Evolutionary conservation across 805 yeast genomes (phyloP).

Genomic region (Tetrapisispora fleetii): DNA sequence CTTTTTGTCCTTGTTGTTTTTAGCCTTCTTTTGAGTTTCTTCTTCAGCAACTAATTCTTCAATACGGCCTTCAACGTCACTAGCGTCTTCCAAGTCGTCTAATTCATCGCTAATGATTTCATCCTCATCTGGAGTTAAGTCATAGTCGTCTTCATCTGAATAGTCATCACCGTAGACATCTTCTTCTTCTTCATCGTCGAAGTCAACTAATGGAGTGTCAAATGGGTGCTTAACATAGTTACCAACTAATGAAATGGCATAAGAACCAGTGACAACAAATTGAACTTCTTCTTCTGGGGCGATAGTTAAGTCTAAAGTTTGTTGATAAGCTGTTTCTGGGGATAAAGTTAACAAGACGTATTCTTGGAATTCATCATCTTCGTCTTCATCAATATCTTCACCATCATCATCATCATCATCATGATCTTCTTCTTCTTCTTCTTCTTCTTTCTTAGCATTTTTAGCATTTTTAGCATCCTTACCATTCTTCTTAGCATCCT

Average conservation of each 20-base stretch:
- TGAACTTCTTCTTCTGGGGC: constrained; percentile 88
- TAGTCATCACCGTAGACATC: constrained; percentile 38
- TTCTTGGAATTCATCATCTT: constrained; percentile 73
- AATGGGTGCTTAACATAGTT: constrained; percentile 94
- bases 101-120: constrained; percentile 38
- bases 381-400: constrained; percentile 49
- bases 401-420: constrained; percentile 44
- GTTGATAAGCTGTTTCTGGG: constrained; percentile 79
- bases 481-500: constrained; percentile 35
- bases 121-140: constrained; percentile 41
- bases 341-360: constrained; percentile 81
- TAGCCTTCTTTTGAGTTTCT: constrained; percentile 31
- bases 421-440: constrained; percentile 40
- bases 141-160: constrained; percentile 33
- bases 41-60: constrained; percentile 66
- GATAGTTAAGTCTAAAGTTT: constrained; percentile 80
- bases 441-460: constrained; percentile 39
- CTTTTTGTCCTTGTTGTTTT: constrained; percentile 28
- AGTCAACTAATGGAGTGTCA: constrained; percentile 39
- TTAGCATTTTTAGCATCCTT: constrained; percentile 40
- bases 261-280: constrained; percentile 94
- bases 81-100: constrained; percentile 57
- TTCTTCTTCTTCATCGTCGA: constrained; percentile 40
- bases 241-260: constrained; percentile 86
- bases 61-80: constrained; percentile 62